Evolutionary conservation across 225 moss, liverwort and hornwort genomes (phyloP).

Genomic region (Bryum argenteum): DNA sequence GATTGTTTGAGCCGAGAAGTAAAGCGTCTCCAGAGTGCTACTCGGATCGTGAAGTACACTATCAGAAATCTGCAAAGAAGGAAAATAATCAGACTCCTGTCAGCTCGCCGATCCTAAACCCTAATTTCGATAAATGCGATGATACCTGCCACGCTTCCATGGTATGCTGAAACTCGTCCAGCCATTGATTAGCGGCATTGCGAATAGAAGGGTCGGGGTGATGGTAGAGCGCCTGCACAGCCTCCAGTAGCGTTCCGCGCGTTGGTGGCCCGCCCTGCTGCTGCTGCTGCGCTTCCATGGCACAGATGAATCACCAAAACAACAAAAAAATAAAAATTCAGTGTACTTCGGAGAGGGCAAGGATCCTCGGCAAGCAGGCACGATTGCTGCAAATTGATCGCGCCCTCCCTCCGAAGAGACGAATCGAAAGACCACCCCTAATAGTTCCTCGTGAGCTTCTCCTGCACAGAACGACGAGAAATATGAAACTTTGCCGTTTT

Average conservation of each 20-base stretch:
- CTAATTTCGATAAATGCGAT: conserved; percentile 14
- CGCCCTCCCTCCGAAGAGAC: neutral
- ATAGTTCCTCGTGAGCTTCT: neutral
- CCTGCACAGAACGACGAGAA: neutral
- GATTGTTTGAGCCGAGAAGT: conserved; percentile 93
- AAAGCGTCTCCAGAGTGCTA: conserved; percentile 78
- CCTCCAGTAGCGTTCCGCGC: conserved; percentile 78
- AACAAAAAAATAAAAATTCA: neutral
- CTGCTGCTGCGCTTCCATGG: conserved; percentile 47
- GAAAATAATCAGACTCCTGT: neutral
- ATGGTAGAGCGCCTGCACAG: conserved; percentile 91
- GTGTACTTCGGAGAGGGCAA: neutral
- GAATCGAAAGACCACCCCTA: conserved; percentile 8
- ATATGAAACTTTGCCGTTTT: conserved; percentile 8
- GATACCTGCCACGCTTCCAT: conserved; percentile 89
- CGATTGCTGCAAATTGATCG: neutral
- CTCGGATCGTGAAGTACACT: conserved; percentile 87
- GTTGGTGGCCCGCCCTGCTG: conserved; percentile 39
- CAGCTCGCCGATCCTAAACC: conserved; percentile 29
- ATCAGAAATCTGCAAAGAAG: conserved; percentile 73
- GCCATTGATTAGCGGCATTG: conserved; percentile 86
- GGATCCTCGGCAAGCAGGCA: neutral
- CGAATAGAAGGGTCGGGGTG: conserved; percentile 84
- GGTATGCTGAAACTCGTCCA: conserved; percentile 90
- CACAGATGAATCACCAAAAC: neutral